Conservation (phyloP, 495 filamentous ascomycete genomes). For the Elasticomyces elasticus region DNA sequence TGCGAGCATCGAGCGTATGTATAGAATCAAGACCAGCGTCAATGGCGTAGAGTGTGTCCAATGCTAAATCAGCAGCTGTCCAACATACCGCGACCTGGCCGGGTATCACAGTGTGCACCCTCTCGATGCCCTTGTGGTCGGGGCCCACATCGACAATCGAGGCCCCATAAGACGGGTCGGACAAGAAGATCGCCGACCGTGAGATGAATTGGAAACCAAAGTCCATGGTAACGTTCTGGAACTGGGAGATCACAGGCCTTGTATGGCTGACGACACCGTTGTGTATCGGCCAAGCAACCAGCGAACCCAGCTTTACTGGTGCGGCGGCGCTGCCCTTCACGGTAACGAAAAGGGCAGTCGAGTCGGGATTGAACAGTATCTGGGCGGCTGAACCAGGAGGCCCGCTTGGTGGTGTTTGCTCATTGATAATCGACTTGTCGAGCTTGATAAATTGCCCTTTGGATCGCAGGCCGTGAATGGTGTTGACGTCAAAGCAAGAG, state of each 20-base stretch:
- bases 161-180: slow-evolving; percentile 10
- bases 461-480: neutral
- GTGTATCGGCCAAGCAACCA: neutral
- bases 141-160: neutral
- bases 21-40: slow-evolving; percentile 7
- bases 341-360: neutral
- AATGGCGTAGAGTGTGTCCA: slow-evolving; percentile 1
- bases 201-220: slow-evolving; percentile 6
- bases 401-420: slow-evolving; percentile 10
- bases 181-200: neutral
- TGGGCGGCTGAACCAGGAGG: neutral
- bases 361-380: slow-evolving; percentile 9
- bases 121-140: neutral
- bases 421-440: neutral
- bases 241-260: neutral
- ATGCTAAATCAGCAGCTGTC: neutral
- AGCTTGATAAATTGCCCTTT: neutral
- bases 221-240: neutral
- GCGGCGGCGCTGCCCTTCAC: slow-evolving; percentile 5
- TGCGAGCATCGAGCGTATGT: neutral
- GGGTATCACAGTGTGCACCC: neutral
- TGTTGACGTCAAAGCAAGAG: slow-evolving; percentile 2
- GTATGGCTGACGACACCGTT: neutral
- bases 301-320: neutral
- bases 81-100: slow-evolving; percentile 4